Base-by-base conservation (phyloP, 306 rosid species). In the Medicago ruthenica region DNA sequence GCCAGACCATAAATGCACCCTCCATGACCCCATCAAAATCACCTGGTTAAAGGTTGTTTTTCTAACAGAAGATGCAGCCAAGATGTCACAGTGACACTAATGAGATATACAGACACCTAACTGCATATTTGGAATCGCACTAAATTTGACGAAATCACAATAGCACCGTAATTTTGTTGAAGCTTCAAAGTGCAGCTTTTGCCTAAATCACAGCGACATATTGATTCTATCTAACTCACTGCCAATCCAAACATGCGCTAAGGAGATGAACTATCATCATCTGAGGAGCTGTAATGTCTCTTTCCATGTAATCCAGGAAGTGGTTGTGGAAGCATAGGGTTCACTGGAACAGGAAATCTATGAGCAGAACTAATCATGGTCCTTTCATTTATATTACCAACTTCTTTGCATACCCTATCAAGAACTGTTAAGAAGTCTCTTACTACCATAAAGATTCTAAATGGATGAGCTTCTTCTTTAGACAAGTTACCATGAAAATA, bases 381-480 rank as follows among this genome's bases (percentile, higher is more conserved):
- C 80, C 91, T 83, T 82, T 90, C 96, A 50, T 95, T 95, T 50
- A 92, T 81, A 90, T 78, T 83, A 7, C 97, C 92, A 3, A 95
- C 99, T 84, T 95, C 99, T 83, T 89, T 95, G 85, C 99, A 95
- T 13, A 95, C 97, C 39, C 96, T 79, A 20, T 95, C 99, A 7
- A 95, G 93, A 71, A 85, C 77, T 0, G 82, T 57, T 12, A 95
- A 86, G 50, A 95, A 92, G 83, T 95, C 97, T 78, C 99, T 83
- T 44, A 95, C 99, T 63, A 95, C 97, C 91, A 85, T 68, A 88
- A 92, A 95, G 75, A 95, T 95, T 86, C 99, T 84, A 63, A 92
- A 92, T 0, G 99, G 99, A 83, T 95, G 97, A 84, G 99, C 97
- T 81, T 92, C 99, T 92, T 92, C 99, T 79, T 85, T 95, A 0